A percentile compares a stretch with the other conserved stretches of the same genome.
phyloP scores from a whole-genome alignment of 2,329 filamentous ascomycete species.

The Aspergillus terreus region DNA sequence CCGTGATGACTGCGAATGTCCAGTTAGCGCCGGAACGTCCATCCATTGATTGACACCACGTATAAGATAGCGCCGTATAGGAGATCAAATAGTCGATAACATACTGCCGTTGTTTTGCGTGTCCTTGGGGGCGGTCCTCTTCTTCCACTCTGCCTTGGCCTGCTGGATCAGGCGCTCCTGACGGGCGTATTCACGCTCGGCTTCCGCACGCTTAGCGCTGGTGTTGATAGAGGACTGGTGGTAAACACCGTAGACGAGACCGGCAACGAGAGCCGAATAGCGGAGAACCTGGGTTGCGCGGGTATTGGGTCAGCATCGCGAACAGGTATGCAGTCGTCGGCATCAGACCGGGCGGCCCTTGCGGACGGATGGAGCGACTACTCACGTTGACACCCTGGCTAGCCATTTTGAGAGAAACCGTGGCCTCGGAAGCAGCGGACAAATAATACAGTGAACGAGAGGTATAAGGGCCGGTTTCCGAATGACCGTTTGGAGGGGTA shows the following conservation, averaged over 20 bases:
- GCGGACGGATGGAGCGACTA: conserved; percentile 14
- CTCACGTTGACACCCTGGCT: conserved; percentile 65
- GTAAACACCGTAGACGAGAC: conserved; percentile 92
- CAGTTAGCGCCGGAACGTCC: conserved; percentile 16
- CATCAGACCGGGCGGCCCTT: conserved; percentile 13
- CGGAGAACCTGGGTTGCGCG: conserved; percentile 72
- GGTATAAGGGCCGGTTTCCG: conserved; percentile 23
- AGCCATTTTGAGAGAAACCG: conserved; percentile 53
- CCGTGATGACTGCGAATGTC: conserved; percentile 57
- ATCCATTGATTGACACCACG: conserved; percentile 6
- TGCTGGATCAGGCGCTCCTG: conserved; percentile 89
- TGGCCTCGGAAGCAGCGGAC: conserved; percentile 43
- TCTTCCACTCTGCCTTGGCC: conserved; percentile 86
- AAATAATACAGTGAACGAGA: conserved; percentile 32
- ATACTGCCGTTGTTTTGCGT: conserved; percentile 33
- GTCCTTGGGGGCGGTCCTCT: conserved; percentile 61
- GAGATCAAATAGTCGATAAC: conserved; percentile 15
- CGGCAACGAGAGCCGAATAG: conserved; percentile 88
- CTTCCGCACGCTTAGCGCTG: conserved; percentile 65
- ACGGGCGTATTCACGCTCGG: conserved; percentile 80
- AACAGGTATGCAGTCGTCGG: conserved; percentile 7
- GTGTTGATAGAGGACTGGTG: conserved; percentile 81
- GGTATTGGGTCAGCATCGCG: conserved; percentile 12
- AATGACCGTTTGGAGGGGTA: conserved; percentile 28
- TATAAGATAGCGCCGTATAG: no score